These are phyloP conservation scores for Xylaria hypoxylon DNA, from an alignment of 2,329 filamentous ascomycete genomes.

Conservation along the genomic window DNA sequence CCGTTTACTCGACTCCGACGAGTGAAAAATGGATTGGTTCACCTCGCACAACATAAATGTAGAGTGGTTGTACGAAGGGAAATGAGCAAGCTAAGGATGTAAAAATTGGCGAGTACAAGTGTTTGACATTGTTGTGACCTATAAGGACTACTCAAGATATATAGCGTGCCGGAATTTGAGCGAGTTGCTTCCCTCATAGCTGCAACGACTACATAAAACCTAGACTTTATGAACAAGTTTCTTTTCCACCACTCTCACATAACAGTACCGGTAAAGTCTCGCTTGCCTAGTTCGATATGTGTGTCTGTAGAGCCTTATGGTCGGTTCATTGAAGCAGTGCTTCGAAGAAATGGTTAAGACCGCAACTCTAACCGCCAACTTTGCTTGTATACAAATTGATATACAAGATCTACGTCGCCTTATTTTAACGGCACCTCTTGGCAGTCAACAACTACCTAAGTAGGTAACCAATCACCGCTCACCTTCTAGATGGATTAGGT, in stretches of 20 bases:
- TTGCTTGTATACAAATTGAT: neutral
- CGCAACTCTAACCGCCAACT: no score
- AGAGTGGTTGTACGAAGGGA: neutral
- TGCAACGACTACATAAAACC: no score
- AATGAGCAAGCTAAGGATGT: neutral
- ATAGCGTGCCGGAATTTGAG: conserved; percentile 3
- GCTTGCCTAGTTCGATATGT: neutral
- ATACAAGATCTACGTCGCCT: no score
- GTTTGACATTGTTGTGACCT: conserved; percentile 2
- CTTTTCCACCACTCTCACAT: neutral
- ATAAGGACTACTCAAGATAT: neutral
- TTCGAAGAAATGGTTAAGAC: no score
- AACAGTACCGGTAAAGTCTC: neutral
- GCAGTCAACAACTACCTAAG: neutral
- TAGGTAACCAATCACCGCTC: neutral
- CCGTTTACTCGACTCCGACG: neutral
- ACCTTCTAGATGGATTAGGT: neutral
- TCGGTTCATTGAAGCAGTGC: no score
- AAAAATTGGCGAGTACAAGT: neutral
- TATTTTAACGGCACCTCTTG: neutral
- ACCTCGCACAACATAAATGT: neutral
- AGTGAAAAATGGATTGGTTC: neutral
- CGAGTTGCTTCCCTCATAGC: neutral
- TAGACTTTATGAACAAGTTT: neutral
- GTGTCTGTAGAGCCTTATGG: neutral